Evolutionary conservation across 208 protist species (phyloP).

Genomic region (Porcisia hertigi): DNA sequence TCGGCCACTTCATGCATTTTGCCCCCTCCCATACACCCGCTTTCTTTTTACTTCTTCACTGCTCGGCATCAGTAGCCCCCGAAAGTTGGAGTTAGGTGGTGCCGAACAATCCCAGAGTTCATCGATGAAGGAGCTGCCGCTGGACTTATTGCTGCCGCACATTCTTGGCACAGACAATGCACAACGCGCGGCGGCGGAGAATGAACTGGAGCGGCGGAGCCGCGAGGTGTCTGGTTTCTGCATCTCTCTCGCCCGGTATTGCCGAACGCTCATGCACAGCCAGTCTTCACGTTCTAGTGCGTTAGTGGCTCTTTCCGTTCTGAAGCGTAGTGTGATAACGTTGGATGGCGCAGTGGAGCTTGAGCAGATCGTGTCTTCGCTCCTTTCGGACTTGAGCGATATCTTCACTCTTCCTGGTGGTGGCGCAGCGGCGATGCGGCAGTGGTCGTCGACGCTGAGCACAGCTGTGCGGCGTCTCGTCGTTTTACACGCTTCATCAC

Average conservation of each 20-base stretch:
- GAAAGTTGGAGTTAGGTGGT: neutral
- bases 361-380: constrained; percentile 13
- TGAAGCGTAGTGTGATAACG: constrained; percentile 41
- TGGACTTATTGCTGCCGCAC: constrained; percentile 34
- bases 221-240: constrained; percentile 32
- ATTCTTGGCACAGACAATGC: constrained; percentile 56
- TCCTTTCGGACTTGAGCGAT: constrained; percentile 14
- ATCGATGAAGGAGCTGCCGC: constrained; percentile 7
- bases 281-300: constrained; percentile 9
- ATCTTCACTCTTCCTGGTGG: constrained; percentile 5
- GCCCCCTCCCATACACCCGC: neutral
- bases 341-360: constrained; percentile 13
- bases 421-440: constrained; percentile 3
- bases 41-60: neutral
- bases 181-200: constrained; percentile 39
- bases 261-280: constrained; percentile 8
- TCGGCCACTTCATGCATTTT: neutral
- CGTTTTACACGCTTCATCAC: neutral
- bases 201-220: constrained; percentile 37
- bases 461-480: constrained; percentile 20
- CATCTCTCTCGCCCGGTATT: constrained; percentile 23
- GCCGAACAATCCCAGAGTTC: neutral
- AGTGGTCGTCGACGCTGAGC: constrained; percentile 12
- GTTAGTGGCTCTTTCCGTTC: constrained; percentile 43
- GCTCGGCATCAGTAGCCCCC: neutral